Evolutionary conservation across 805 yeast genomes (phyloP).

Genomic region (Candida vartiovaarae): DNA sequence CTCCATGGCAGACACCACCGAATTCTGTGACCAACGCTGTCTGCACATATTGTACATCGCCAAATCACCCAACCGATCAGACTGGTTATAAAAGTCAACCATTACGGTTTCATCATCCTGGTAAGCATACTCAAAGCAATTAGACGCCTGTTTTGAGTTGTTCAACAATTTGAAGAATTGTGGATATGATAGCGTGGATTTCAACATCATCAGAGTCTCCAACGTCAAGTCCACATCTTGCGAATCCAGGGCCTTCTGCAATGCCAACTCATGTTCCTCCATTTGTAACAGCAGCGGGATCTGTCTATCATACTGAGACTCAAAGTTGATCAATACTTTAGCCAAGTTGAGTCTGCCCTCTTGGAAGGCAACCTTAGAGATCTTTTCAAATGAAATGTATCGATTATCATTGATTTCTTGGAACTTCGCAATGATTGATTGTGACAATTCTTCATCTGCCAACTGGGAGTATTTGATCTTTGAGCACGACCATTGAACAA

Average conservation of each 20-base stretch:
- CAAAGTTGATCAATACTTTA: conserved; percentile 57
- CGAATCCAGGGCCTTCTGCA: conserved; percentile 49
- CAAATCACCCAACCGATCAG: conserved; percentile 46
- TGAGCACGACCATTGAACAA: conserved; percentile 73
- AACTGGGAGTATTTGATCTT: conserved; percentile 51
- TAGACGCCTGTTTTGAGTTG: conserved; percentile 33
- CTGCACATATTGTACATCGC: conserved; percentile 33
- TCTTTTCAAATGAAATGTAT: conserved; percentile 46
- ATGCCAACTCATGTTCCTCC: conserved; percentile 66
- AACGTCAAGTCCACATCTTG: conserved; percentile 43
- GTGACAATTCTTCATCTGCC: conserved; percentile 54
- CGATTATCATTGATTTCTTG: conserved; percentile 12
- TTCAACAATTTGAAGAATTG: conserved; percentile 65
- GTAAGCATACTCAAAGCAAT: conserved; percentile 28
- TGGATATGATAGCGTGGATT: conserved; percentile 48
- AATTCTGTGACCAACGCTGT: conserved; percentile 9
- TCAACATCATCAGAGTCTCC: conserved; percentile 47
- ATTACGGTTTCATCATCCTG: conserved; percentile 31
- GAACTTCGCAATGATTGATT: conserved; percentile 11
- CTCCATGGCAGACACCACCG: conserved; percentile 18
- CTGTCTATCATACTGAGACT: conserved; percentile 49
- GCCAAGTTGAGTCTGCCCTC: conserved; percentile 78
- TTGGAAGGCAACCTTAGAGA: conserved; percentile 61
- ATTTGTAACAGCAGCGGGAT: conserved; percentile 59
- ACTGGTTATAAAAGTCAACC: conserved; percentile 55